phyloP scores from a whole-genome alignment of 2,329 filamentous ascomycete genomes.

The Ceratocystis destructans region DNA sequence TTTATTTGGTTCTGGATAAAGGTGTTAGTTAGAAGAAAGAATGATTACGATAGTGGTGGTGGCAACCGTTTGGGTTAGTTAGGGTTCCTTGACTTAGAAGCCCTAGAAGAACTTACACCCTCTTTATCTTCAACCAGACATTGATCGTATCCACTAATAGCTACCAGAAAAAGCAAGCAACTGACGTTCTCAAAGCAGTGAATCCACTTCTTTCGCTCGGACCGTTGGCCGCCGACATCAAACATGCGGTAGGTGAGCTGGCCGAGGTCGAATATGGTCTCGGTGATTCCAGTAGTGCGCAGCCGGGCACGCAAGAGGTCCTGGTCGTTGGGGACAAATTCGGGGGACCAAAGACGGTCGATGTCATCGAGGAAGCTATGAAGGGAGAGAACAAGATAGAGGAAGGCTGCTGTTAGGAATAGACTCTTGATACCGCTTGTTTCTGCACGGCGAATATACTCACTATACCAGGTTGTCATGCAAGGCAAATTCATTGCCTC shows the following conservation, averaged over 20 bases:
- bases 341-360: conserved; percentile 58
- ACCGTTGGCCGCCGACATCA: conserved; percentile 82
- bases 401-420: background rate
- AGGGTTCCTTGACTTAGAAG: background rate
- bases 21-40: conserved; percentile 19
- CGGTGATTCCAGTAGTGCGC: conserved; percentile 88
- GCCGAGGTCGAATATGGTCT: conserved; percentile 84
- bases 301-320: conserved; percentile 83
- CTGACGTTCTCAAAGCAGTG: conserved; percentile 93
- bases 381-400: background rate
- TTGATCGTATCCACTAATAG: conserved; percentile 93
- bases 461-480: conserved; percentile 95
- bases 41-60: background rate
- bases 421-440: background rate
- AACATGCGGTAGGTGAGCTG: conserved; percentile 95
- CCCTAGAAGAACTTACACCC: conserved; percentile 49
- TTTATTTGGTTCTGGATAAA: conserved; percentile 69
- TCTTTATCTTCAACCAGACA: conserved; percentile 93
- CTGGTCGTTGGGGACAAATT: conserved; percentile 83
- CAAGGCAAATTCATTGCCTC: conserved; percentile 91
- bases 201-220: conserved; percentile 95
- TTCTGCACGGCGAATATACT: conserved; percentile 25
- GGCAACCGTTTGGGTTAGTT: background rate
- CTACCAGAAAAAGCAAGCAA: conserved; percentile 81
- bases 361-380: conserved; percentile 68